Evolutionary conservation across 495 filamentous ascomycete genomes (phyloP).

Genomic region (Aspergillus baeticus): DNA sequence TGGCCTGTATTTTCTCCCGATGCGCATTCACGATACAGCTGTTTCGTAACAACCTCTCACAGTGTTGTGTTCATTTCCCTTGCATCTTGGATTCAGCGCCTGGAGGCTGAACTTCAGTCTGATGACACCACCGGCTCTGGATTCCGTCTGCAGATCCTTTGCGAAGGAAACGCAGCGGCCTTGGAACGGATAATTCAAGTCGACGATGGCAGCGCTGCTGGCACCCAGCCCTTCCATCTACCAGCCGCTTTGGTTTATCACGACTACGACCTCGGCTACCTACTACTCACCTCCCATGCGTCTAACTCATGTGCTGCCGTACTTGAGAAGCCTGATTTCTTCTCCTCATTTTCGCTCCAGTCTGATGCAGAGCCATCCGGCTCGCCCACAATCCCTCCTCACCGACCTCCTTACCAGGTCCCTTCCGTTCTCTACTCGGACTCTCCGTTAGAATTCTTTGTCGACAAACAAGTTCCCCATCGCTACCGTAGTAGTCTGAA

Average conservation of each 20-base stretch:
- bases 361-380: slow-evolving; percentile 18
- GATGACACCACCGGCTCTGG: slow-evolving; percentile 63
- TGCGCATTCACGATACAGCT: slow-evolving; percentile 68
- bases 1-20: slow-evolving; percentile 78
- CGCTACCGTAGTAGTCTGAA: slow-evolving; percentile 61
- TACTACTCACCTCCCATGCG: slow-evolving; percentile 69
- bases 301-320: slow-evolving; percentile 61
- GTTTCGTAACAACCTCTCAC: slow-evolving; percentile 72
- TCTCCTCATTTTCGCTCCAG: slow-evolving; percentile 31
- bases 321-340: slow-evolving; percentile 62
- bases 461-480: slow-evolving; percentile 58
- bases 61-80: slow-evolving; percentile 72
- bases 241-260: slow-evolving; percentile 64
- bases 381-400: slow-evolving; percentile 32
- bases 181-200: slow-evolving; percentile 59
- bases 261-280: slow-evolving; percentile 74
- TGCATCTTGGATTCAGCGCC: slow-evolving; percentile 68
- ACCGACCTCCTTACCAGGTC: slow-evolving; percentile 69
- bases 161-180: slow-evolving; percentile 58
- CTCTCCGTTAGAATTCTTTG: slow-evolving; percentile 58
- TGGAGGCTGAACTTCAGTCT: slow-evolving; percentile 72
- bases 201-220: slow-evolving; percentile 38
- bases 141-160: slow-evolving; percentile 72
- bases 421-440: slow-evolving; percentile 59
- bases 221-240: slow-evolving; percentile 40